Evolutionary conservation across 2,329 filamentous ascomycete species (phyloP).

Genomic region (Dactylellina cionopaga): DNA sequence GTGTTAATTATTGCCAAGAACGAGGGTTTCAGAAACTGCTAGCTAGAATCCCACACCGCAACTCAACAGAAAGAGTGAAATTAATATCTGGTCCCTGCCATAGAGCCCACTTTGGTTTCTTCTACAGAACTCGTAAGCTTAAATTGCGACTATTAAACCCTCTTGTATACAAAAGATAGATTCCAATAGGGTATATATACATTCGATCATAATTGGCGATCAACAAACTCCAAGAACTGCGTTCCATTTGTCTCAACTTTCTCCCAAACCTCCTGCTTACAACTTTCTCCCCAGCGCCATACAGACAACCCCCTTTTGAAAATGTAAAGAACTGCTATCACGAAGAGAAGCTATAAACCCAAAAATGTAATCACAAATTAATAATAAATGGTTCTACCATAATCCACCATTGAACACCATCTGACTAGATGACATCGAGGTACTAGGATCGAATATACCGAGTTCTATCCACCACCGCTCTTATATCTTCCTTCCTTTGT

Average conservation of each 20-base stretch:
- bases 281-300: not conserved
- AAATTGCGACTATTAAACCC: too few species aligned
- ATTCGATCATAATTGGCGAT: too few species aligned
- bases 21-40: too few species aligned
- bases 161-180: too few species aligned
- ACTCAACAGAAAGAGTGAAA: too few species aligned
- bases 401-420: constrained; percentile 3
- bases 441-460: not conserved
- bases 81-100: too few species aligned
- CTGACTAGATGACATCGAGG: constrained; percentile 50
- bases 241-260: not conserved
- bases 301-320: not conserved
- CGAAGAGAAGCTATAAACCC: not conserved
- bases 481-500: too few species aligned
- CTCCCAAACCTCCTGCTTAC: not conserved
- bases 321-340: not conserved
- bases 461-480: not conserved
- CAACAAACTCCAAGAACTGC: not conserved
- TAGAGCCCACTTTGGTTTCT: too few species aligned
- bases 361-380: constrained; percentile 1
- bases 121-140: too few species aligned
- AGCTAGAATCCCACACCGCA: too few species aligned
- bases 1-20: too few species aligned
- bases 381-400: constrained; percentile 6
- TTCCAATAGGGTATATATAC: too few species aligned